Evolutionary conservation across 805 yeast species (phyloP).

Genomic region (Dipodascus geniculatus): DNA sequence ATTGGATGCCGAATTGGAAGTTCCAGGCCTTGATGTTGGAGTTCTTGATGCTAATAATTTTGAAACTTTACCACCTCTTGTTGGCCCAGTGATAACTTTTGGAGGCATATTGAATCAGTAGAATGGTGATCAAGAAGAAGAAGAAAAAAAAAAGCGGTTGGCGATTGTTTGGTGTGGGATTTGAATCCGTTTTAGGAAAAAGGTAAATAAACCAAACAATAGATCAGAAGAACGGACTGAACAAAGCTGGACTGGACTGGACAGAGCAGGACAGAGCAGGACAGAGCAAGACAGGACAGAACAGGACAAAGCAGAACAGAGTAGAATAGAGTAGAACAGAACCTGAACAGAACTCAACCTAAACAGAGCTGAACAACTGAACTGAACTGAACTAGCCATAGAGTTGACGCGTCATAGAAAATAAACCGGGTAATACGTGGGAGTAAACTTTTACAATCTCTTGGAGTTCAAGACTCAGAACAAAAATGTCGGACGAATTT

Average conservation of each 20-base stretch:
- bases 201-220: background rate
- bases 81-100: background rate
- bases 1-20: background rate
- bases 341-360: no score
- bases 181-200: background rate
- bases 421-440: background rate
- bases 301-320: no score
- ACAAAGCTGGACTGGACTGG: no score
- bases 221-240: background rate
- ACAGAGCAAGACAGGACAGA: no score
- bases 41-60: background rate
- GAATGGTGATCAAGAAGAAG: background rate
- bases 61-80: background rate
- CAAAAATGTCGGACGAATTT: conserved; percentile 4
- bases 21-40: background rate
- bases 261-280: no score
- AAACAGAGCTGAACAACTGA: no score
- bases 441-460: background rate
- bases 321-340: no score
- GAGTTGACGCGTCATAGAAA: conserved; percentile 3
- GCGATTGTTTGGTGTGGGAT: background rate
- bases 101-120: background rate
- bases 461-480: background rate
- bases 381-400: background rate
- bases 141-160: background rate